A percentile compares a stretch with the other conserved stretches of the same genome.
These are phyloP conservation scores for Sugiyamaella novakii DNA, from an alignment of 1,139 yeast genomes.

Conservation along the genomic window DNA sequence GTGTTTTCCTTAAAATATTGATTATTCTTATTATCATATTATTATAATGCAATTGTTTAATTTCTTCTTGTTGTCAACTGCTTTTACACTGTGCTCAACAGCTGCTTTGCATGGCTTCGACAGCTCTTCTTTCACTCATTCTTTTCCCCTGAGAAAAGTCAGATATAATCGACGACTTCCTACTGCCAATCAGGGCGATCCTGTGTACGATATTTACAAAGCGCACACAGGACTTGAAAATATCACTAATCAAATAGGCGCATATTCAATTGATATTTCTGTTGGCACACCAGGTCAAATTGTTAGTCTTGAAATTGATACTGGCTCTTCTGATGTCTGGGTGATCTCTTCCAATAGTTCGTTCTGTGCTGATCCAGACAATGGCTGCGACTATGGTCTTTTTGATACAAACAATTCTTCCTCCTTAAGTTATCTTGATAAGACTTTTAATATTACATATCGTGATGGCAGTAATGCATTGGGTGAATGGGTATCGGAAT, in stretches of 20 bases:
- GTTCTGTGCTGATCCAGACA: slow-evolving; percentile 24
- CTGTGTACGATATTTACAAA: slow-evolving; percentile 1
- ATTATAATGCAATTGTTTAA: background rate
- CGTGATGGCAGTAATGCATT: slow-evolving; percentile 39
- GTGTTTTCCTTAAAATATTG: too few species aligned
- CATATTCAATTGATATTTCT: slow-evolving; percentile 30
- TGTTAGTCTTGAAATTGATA: slow-evolving; percentile 42
- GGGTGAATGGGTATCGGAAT: slow-evolving; percentile 55
- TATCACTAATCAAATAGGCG: slow-evolving; percentile 1
- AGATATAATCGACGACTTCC: background rate
- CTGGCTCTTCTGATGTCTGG: slow-evolving; percentile 56
- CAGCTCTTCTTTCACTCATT: background rate
- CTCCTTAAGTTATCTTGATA: slow-evolving; percentile 20
- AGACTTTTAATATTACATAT: slow-evolving; percentile 28
- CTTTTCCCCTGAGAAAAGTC: slow-evolving; percentile 6
- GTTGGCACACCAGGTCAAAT: slow-evolving; percentile 36
- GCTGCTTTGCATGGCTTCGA: background rate
- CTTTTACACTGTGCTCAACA: background rate
- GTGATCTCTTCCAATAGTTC: slow-evolving; percentile 34
- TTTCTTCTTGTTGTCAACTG: background rate
- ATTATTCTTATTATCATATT: background rate
- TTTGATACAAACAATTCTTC: slow-evolving; percentile 21
- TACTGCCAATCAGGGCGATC: slow-evolving; percentile 6
- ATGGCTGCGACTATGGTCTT: slow-evolving; percentile 24
- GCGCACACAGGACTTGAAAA: slow-evolving; percentile 4